Evolutionary conservation across 805 yeast genomes (phyloP), one percentile per base, ranked within the genome.

Genomic region (Metschnikowia corniflorae): DNA sequence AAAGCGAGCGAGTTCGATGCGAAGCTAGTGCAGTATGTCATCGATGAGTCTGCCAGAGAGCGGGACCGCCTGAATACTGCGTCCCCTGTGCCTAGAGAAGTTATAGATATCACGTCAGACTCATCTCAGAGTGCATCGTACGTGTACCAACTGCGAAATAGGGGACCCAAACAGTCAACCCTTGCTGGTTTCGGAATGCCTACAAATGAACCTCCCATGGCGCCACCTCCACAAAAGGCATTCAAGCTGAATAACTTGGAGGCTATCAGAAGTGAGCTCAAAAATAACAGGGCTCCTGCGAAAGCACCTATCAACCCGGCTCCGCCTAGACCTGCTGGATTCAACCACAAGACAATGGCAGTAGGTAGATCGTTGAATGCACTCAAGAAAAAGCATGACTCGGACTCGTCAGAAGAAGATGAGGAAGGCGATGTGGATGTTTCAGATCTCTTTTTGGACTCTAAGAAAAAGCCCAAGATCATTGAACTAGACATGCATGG

Each of bases 1-100:
- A 73, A 77, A 44, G 87, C 86, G 0, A 68, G 78, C 40, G 64
- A 61, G 18, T 71, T 81, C 42, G 77, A 84, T 50, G 56, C 58
- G 5, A 61, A 57, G 0, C 50, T 81, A 33, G 87, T 83, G 7
- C 80, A 78, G 14, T 51, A 50, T n/a, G 63, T 81, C 14, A 40
- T 63, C 3, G 40, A 44, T 25, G 43, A 50, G 29, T 34, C 38
- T 14, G 39, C 43, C 3, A 43, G 33, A 33, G 53, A 58, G 4
- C 73, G 71, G 26, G 63, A 72, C 15, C 1, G 73, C 67, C 25
- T 32, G 29, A 53, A 44, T 26, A 15, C 35, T 20, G 30, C 33
- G 30, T 20, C 20, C 40, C 7, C 35, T 20, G 9, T 10, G 7
- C 23, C 23, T 20, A 21, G 12, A 21, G 24, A 21, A 3, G 24